Base-by-base conservation (phyloP, 2,329 filamentous ascomycete species). In the Geosmithia putterillii region DNA sequence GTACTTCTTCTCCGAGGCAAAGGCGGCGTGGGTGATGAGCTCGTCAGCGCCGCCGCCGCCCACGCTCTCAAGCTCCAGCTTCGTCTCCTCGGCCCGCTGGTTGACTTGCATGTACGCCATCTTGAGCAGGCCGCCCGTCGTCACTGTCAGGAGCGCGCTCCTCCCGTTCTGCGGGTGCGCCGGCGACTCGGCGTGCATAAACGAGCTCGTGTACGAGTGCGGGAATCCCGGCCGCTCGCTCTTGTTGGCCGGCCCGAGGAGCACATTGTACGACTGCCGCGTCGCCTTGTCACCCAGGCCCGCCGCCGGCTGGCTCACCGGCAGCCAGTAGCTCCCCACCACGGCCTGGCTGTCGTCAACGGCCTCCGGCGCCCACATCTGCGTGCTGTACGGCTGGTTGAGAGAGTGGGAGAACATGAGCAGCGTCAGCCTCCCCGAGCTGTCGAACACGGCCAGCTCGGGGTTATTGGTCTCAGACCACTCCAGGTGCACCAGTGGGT, bases 261-360 rank as follows among this genome's bases (percentile, higher is more conserved):
- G 56, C 41, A 70, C 54, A 48, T 70, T 66, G 50, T 67, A 70
- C 4, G 57, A 55, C 63, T 71, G 44, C 28, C 36, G 18, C 6
- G 38, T 18, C 12, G 42, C 20, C 46, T 38, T 22, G 12, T 38
- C 46, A 14, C 41, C 12, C 39, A 40, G 32, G 25, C 41, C 14
- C 10, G 10, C 7, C 4, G 39, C 20, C 3, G 21, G 15, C 6
- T 8, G 20, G 42, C 51, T 41, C 50, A 64, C 64, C n/a, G 71
- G 67, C 44, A 96, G 68, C 92, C 92, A 98, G 62, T 86, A 83
- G 57, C 87, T 75, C 3, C 90, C 92, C 7, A 94, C 86, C 5
- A 94, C 69, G 41, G 81, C 76, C 50, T 83, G 79, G 34, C 86
- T 69, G 57, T 94, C 86, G 52, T 88, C 83, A 43, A 81, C 67